Base-by-base conservation (phyloP, 352 stramenopile species). In the Phytopythium chamaehyphon region DNA sequence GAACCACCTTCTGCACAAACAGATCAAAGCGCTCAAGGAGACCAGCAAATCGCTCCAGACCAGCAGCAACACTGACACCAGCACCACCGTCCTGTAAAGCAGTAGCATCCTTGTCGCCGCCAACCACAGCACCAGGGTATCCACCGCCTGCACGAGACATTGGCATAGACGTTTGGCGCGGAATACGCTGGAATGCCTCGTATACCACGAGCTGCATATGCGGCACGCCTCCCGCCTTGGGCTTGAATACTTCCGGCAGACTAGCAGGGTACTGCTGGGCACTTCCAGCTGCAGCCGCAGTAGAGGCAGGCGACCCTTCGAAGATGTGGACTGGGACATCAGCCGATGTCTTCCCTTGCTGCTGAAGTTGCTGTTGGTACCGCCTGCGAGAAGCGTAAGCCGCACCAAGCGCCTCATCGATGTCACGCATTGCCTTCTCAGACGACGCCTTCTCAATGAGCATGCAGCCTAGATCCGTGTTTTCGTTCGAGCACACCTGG, bases 381-480 rank as follows among this genome's bases (percentile, higher is more conserved):
- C 92, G 87, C 15, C 83, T 77, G 23, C 87, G 83, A 36, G 83
- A 77, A 15, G 78, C 81, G 33, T 98, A 91, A 16, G 90, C 80
- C 31, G 76, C 61, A 5, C 78, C 83, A 18, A 99, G 62, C 24
- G 90, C 85, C 70, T 99, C 95, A 63, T 99, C 96, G 55, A 99
- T 97, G 55, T 99, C 96, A 6, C 95, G 83, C 69, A 98, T 97
- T 3, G 97, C 96, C 67, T 99, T 99, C 61, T 99, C 96, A 6
- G 93, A 99, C 18, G 97, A 98, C 18, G 97, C 97, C 82, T 99
- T 99, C 70, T 99, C 97, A 60, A 99, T 99, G 18, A 99, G 73
- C 86, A 98, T 98, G 67, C 96, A 99, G 23, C 97, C 97, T 22
- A 99, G 63, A 59, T 99, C 97, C n/a, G 98, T 88, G 75, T 99